Evolutionary conservation across 129 eudicot genomes (phyloP).

Genomic region (Saussurea involucrata): DNA sequence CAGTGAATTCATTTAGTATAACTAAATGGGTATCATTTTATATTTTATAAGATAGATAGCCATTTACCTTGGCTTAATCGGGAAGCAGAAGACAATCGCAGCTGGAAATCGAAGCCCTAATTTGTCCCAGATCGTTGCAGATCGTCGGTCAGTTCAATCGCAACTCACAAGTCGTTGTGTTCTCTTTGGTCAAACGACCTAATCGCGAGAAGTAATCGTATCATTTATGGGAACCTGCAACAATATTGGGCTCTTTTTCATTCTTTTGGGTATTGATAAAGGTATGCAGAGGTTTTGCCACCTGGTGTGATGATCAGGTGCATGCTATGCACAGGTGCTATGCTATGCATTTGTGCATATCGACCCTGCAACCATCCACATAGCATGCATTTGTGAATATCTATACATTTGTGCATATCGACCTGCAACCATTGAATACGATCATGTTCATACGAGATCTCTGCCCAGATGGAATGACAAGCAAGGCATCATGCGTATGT

Average conservation of each 20-base stretch:
- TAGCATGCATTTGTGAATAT: too few relatives aligned
- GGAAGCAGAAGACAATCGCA: slow-evolving; percentile 11
- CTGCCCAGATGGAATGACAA: too few relatives aligned
- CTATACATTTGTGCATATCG: too few relatives aligned
- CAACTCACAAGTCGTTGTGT: slow-evolving; percentile 16
- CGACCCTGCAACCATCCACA: too few relatives aligned
- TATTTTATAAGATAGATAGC: slow-evolving; percentile 23
- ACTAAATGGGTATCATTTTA: slow-evolving; percentile 12
- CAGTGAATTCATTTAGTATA: slow-evolving; percentile 20
- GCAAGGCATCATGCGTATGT: too few relatives aligned
- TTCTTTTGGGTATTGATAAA: background rate
- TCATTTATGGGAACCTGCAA: background rate
- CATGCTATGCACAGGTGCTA: too few relatives aligned
- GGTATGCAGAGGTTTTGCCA: too few relatives aligned
- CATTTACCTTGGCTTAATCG: slow-evolving; percentile 27
- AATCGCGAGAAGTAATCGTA: slow-evolving; percentile 2
- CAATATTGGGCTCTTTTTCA: background rate
- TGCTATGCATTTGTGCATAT: too few relatives aligned
- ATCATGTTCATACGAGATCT: too few relatives aligned
- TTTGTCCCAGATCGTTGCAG: slow-evolving; percentile 12
- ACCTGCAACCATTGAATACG: too few relatives aligned
- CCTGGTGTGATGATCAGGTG: too few relatives aligned
- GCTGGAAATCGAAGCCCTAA: slow-evolving; percentile 1
- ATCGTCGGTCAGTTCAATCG: slow-evolving; percentile 27
- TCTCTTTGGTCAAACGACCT: slow-evolving; percentile 22